Evolutionary conservation across 73 alveolate genomes (phyloP).

Genomic region (Paramecium sonneborni): DNA sequence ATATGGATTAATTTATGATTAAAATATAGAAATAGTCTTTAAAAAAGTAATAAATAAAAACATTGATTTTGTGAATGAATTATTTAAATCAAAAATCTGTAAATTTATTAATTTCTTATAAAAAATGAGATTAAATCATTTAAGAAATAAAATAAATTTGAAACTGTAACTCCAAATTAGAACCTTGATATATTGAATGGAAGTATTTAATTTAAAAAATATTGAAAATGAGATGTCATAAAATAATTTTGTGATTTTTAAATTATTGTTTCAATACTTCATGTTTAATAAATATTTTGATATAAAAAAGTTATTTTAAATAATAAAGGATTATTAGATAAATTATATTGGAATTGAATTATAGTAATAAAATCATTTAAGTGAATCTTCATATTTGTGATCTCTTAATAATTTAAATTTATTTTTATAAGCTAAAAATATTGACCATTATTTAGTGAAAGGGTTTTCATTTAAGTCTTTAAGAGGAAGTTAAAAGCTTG

Average conservation of each 20-base stretch:
- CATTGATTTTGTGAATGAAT: background rate
- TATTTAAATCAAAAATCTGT: background rate
- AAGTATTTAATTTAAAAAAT: background rate
- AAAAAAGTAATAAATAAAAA: background rate
- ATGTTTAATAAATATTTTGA: background rate
- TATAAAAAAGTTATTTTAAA: background rate
- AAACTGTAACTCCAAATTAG: background rate
- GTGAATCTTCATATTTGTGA: constrained; percentile 6
- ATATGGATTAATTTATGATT: background rate
- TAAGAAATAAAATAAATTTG: background rate
- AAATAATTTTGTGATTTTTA: background rate
- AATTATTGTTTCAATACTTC: background rate
- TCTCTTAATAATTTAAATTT: background rate
- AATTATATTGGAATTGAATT: background rate
- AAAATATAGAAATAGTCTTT: background rate
- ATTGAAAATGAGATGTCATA: background rate
- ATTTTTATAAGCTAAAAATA: background rate
- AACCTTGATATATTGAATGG: background rate
- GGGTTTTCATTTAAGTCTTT: background rate
- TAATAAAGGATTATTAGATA: background rate
- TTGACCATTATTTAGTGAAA: background rate
- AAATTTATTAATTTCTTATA: background rate
- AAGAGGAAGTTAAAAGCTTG: background rate
- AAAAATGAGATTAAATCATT: background rate
- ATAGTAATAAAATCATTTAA: background rate